Base-by-base conservation (phyloP, 2,329 filamentous ascomycete species). In the Phaeosphaeria sp. region DNA sequence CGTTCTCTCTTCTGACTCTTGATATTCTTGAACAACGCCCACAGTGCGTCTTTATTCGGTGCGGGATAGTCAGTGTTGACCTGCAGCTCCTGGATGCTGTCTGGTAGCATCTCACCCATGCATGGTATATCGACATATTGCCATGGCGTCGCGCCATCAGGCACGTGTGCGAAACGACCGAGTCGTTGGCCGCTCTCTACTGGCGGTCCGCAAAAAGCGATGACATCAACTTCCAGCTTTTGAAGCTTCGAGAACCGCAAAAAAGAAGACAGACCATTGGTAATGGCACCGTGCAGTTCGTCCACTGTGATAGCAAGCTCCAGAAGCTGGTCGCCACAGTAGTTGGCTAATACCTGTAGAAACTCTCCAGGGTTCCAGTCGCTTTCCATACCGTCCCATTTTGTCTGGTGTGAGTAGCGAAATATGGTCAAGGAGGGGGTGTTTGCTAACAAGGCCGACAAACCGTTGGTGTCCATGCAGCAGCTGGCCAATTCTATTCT, bases 311-410 rank as follows among this genome's bases (percentile, higher is more conserved):
- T 57, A 13, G 72, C 72, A n/a, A 76, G 58, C 1, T 74, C 67
- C 15, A 54, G 56, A 11, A 76, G 60, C 9, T 55, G 65, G 15
- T 59, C 52, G 22, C 73, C 67, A 24, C 66, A 69, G 48, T 70
- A 59, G 20, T 59, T 61, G 13, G 67, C 68, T 9, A 76, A 42
- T 6, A 60, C 56, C 52, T 73, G 64, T 15, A 69, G 40, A 30
- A 76, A 68, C n/a, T 67, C 64, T 6, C 73, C 74, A 1, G 72
- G 62, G 27, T 75, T 76, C 74, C 74, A 76, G 53, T 76, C 72
- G 36, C 65, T 57, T 20, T 69, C 61, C 20, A 70, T 63, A 22
- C 68, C 72, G 25, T 73, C 67, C 67, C 69, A 73, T 56, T 76
- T 76, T 0, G 69, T 70, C 50, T 75, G 67, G 30, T 76, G 74